These are phyloP conservation scores for Rosellinia necatrix DNA, from an alignment of 2,329 filamentous ascomycete genomes.

Conservation along the genomic window DNA sequence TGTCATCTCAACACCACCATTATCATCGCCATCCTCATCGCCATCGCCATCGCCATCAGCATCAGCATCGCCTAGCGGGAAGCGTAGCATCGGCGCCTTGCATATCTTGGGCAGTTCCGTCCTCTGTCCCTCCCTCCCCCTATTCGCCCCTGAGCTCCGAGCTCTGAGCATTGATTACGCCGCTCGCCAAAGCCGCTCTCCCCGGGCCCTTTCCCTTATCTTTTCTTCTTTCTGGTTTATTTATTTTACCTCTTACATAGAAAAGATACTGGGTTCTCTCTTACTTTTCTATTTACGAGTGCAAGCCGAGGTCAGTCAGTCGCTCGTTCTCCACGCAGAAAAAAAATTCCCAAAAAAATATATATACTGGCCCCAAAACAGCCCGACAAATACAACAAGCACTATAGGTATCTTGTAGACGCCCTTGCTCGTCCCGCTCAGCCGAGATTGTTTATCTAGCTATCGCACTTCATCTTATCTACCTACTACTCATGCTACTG, in stretches of 20 bases:
- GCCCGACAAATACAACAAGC: constrained; percentile 1
- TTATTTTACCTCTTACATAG: constrained; percentile 2
- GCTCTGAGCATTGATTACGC: constrained; percentile 15
- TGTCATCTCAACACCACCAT: not conserved
- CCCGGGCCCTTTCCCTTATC: too few species aligned
- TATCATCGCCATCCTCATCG: not conserved
- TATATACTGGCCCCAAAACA: not conserved
- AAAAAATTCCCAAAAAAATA: not conserved
- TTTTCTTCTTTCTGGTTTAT: constrained; percentile 11
- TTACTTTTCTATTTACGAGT: constrained; percentile 9
- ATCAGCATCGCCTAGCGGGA: not conserved
- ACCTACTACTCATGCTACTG: not conserved
- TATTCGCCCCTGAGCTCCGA: constrained; percentile 16
- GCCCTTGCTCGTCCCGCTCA: constrained; percentile 10
- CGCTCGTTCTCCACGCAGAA: constrained; percentile 12
- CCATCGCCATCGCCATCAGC: not conserved
- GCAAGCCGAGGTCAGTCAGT: constrained; percentile 19
- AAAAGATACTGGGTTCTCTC: not conserved
- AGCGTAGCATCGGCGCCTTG: constrained; percentile 16
- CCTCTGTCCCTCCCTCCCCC: not conserved
- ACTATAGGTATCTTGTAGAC: constrained; percentile 11
- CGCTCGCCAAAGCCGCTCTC: constrained; percentile 11
- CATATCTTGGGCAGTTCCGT: constrained; percentile 9
- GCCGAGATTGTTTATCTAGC: constrained; percentile 1
- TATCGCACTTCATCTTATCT: not conserved